These are phyloP conservation scores for Eucalyptus fibrosa DNA, from an alignment of 345 rosid species.

Conservation along the genomic window DNA sequence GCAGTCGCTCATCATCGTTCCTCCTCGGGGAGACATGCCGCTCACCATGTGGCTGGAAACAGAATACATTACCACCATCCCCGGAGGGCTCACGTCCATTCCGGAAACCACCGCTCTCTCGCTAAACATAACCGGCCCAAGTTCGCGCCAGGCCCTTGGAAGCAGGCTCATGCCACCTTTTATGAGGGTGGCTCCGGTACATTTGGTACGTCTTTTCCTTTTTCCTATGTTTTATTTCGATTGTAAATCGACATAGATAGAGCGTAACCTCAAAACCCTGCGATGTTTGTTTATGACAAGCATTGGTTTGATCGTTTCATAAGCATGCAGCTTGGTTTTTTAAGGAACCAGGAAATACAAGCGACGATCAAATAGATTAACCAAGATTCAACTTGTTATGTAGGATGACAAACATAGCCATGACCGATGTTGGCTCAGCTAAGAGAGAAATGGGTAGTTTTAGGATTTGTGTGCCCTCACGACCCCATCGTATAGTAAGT, in stretches of 20 bases:
- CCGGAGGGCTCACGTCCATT: neutral
- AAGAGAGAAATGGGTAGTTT: neutral
- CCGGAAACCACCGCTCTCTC: neutral
- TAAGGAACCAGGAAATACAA: neutral
- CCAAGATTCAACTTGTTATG: neutral
- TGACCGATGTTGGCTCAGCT: neutral
- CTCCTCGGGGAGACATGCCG: neutral
- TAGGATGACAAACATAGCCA: neutral
- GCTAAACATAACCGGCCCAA: neutral
- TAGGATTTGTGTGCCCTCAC: neutral
- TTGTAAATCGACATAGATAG: neutral
- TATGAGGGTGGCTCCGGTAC: slow-evolving; percentile 30
- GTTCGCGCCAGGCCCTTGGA: slow-evolving; percentile 33
- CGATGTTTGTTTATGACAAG: neutral
- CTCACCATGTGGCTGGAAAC: neutral
- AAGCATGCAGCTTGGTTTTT: neutral
- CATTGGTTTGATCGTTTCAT: neutral
- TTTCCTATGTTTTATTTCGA: neutral
- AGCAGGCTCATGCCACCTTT: slow-evolving; percentile 35
- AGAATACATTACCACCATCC: neutral
- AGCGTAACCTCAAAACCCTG: neutral
- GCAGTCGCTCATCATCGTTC: neutral
- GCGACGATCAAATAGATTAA: neutral
- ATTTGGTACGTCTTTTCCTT: slow-evolving; percentile 12
- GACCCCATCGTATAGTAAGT: neutral